These are phyloP conservation scores for Talaromyces funiculosus DNA, from an alignment of 2,329 filamentous ascomycete species.

Conservation along the genomic window DNA sequence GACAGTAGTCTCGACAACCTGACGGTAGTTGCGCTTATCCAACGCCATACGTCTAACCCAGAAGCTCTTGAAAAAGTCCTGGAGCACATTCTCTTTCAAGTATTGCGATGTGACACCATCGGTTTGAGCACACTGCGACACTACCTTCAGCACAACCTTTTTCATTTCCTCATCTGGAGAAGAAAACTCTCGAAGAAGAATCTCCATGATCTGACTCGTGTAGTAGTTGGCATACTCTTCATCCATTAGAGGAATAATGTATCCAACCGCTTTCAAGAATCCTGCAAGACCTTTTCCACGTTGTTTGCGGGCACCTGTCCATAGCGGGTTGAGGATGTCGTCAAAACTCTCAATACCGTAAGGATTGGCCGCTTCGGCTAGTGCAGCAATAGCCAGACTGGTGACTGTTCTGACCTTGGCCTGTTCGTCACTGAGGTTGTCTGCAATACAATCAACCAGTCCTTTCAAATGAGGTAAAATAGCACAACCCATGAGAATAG, in stretches of 20 bases:
- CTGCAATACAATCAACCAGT: conserved; percentile 90
- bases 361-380: conserved; percentile 93
- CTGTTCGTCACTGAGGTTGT: conserved; percentile 95
- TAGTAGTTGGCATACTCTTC: conserved; percentile 99
- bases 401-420: conserved; percentile 97
- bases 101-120: conserved; percentile 93
- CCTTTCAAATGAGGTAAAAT: conserved; percentile 93
- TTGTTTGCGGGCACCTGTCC: conserved; percentile 94
- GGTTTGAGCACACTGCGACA: conserved; percentile 90
- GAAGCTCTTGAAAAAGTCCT: conserved; percentile 98
- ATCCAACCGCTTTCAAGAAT: conserved; percentile 95
- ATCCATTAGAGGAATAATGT: conserved; percentile 98
- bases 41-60: conserved; percentile 97
- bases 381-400: conserved; percentile 84
- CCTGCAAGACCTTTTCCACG: conserved; percentile 92
- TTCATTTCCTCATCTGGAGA: conserved; percentile 99
- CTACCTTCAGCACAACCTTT: conserved; percentile 95
- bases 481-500: conserved; percentile 96
- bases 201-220: conserved; percentile 98
- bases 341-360: conserved; percentile 99
- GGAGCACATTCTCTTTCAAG: conserved; percentile 87
- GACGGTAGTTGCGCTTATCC: conserved; percentile 94
- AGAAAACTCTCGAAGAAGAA: conserved; percentile 88
- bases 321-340: conserved; percentile 92
- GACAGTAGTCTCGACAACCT: conserved; percentile 96